Base-by-base conservation (phyloP, 176 grass and related monocot species). In the Oryza glaberrima region DNA sequence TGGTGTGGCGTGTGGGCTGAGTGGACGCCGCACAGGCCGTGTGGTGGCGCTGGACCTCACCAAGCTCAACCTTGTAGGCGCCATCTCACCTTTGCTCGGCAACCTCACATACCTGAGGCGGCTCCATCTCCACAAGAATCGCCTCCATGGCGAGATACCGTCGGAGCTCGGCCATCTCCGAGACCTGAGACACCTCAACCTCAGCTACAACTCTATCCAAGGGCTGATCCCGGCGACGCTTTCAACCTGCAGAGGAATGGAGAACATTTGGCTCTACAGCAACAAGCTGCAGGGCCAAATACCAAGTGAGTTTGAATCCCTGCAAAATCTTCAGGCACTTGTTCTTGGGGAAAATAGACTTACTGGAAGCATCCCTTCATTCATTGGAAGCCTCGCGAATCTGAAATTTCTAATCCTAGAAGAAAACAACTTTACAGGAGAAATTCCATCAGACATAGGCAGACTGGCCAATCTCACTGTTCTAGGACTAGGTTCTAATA, bases 41-140 rank as follows among this genome's bases (percentile, higher is more conserved):
- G 77, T 87, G 14, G 70, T 81, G 4, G 70, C 36, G 3, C 8
- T 81, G 70, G 46, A 75, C 34, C 46, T 87, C 22, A 0, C 43
- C 1, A 6, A 66, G 16, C 60, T 75, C 78, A 32, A 54, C 46
- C 77, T 86, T 28, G 0, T 9, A 2, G 78, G 70, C 61, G 80
- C 32, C 12, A 20, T 81, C 16, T 28, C 34, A 7, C 20, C 41
- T 3, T n/a, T 23, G 5, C 20, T 86, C 9, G 77, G 77, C 10
- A 86, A 81, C 43, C 77, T 79, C 61, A 79, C 77, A 23, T 79
- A 67, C 77, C 2, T 67, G 61, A 43, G 76, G 12, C 9, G 11
- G 11, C 11, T 48, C 3, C 9, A 73, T 5, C 69, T 82, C 15
- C 23, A 51, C 7, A 14, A 60, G 36, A 73, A 82, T 17, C 38